phyloP scores from a whole-genome alignment of 2,329 filamentous ascomycete species.

The Fusarium setosum region DNA sequence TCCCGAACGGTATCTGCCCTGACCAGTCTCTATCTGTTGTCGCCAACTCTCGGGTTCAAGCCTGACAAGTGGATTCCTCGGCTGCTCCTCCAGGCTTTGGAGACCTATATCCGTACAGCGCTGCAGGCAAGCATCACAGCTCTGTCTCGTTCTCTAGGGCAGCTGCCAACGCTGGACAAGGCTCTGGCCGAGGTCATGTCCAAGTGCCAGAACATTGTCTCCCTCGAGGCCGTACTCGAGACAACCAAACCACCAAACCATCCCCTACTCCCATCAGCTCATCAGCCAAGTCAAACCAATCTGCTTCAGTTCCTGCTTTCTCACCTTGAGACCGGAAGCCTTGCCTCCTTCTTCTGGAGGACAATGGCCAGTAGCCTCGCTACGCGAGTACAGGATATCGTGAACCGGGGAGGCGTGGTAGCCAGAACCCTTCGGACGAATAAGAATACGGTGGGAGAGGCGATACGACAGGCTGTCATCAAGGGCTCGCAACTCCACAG shows the following conservation, averaged over 20 bases:
- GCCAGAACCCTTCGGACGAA: slow-evolving; percentile 84
- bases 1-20: slow-evolving; percentile 79
- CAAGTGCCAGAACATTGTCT: slow-evolving; percentile 91
- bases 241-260: slow-evolving; percentile 75
- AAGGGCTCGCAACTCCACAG: slow-evolving; percentile 78
- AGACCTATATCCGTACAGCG: slow-evolving; percentile 84
- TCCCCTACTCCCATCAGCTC: slow-evolving; percentile 64
- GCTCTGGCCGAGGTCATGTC: slow-evolving; percentile 84
- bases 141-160: slow-evolving; percentile 79
- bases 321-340: slow-evolving; percentile 85
- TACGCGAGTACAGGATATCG: slow-evolving; percentile 83
- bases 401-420: slow-evolving; percentile 84
- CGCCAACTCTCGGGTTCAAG: slow-evolving; percentile 68
- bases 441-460: slow-evolving; percentile 77
- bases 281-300: slow-evolving; percentile 53
- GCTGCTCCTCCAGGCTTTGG: slow-evolving; percentile 79
- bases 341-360: slow-evolving; percentile 94
- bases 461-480: slow-evolving; percentile 85
- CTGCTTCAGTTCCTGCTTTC: slow-evolving; percentile 79
- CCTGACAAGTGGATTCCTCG: slow-evolving; percentile 72
- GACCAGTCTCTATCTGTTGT: slow-evolving; percentile 83
- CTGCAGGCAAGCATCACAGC: slow-evolving; percentile 82
- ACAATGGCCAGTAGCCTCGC: slow-evolving; percentile 83
- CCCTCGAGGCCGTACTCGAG: slow-evolving; percentile 82
- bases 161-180: slow-evolving; percentile 84